phyloP scores from a whole-genome alignment of 2,329 filamentous ascomycete genomes.

The Pseudopithomyces chartarum region DNA sequence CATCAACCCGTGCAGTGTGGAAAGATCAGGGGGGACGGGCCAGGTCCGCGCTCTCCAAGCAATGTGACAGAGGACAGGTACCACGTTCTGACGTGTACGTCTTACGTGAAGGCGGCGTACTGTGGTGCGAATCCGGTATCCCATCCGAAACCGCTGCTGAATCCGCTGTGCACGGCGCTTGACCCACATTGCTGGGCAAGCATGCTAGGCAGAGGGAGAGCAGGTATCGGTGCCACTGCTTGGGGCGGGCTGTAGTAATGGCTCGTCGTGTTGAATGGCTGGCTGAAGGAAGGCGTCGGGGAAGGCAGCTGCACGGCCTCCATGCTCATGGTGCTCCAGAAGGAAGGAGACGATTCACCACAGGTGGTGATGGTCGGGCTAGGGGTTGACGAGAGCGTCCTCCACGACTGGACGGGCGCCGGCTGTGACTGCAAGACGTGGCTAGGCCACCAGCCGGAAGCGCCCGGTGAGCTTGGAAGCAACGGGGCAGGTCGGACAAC shows the following conservation, averaged over 20 bases:
- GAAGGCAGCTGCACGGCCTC: constrained; percentile 74
- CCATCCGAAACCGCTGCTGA: constrained; percentile 78
- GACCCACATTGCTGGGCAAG: constrained; percentile 82
- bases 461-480: constrained; percentile 78
- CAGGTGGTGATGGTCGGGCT: constrained; percentile 71
- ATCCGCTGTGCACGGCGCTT: constrained; percentile 64
- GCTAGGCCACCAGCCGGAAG: constrained; percentile 73
- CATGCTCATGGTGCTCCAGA: constrained; percentile 82
- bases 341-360: constrained; percentile 70
- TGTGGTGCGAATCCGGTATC: constrained; percentile 79
- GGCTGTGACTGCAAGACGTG: constrained; percentile 67
- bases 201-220: constrained; percentile 84
- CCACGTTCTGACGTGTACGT: constrained; percentile 24
- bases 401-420: constrained; percentile 83
- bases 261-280: constrained; percentile 73
- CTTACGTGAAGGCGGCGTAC: constrained; percentile 80
- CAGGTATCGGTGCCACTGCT: constrained; percentile 73
- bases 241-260: constrained; percentile 81
- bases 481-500: constrained; percentile 84
- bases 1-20: constrained; percentile 37
- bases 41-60: constrained; percentile 48
- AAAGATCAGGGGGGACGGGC: constrained; percentile 43
- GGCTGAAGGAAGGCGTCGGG: constrained; percentile 78
- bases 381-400: constrained; percentile 86
- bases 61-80: constrained; percentile 33